These are phyloP conservation scores for Aspergillus hortae DNA, from an alignment of 2,329 filamentous ascomycete species.

Conservation along the genomic window DNA sequence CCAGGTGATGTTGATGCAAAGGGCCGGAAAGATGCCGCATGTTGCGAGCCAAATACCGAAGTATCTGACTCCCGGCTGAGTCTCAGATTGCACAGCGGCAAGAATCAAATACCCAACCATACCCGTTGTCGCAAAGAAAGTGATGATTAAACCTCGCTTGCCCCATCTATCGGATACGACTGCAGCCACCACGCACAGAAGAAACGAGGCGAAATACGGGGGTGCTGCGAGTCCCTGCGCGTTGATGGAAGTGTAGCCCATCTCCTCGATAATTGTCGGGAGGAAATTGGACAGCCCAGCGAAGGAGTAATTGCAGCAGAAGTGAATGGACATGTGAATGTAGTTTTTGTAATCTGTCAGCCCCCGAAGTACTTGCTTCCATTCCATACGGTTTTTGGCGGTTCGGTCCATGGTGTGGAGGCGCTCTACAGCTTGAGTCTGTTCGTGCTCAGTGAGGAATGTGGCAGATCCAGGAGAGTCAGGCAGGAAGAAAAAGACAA, in stretches of 20 bases:
- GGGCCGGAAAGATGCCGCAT: slow-evolving; percentile 20
- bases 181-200: slow-evolving; percentile 26
- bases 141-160: slow-evolving; percentile 34
- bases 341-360: slow-evolving; percentile 38
- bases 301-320: slow-evolving; percentile 38
- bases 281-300: slow-evolving; percentile 41
- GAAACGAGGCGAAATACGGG: slow-evolving; percentile 40
- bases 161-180: slow-evolving; percentile 35
- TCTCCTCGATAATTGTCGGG: slow-evolving; percentile 39
- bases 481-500: slow-evolving; percentile 43
- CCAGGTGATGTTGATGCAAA: slow-evolving; percentile 24
- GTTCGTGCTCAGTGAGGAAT: slow-evolving; percentile 44
- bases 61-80: slow-evolving; percentile 31
- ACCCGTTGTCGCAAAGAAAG: slow-evolving; percentile 21
- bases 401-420: slow-evolving; percentile 29
- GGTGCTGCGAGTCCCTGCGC: slow-evolving; percentile 43
- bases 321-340: slow-evolving; percentile 36
- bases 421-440: slow-evolving; percentile 49
- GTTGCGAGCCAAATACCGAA: slow-evolving; percentile 37
- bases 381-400: slow-evolving; percentile 22
- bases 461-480: slow-evolving; percentile 43
- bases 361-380: slow-evolving; percentile 32
- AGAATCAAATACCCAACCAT: slow-evolving; percentile 34
- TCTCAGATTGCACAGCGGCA: slow-evolving; percentile 21
- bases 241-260: slow-evolving; percentile 39